Conservation (phyloP, 148 eudicot genomes). For the Drosera capensis region DNA sequence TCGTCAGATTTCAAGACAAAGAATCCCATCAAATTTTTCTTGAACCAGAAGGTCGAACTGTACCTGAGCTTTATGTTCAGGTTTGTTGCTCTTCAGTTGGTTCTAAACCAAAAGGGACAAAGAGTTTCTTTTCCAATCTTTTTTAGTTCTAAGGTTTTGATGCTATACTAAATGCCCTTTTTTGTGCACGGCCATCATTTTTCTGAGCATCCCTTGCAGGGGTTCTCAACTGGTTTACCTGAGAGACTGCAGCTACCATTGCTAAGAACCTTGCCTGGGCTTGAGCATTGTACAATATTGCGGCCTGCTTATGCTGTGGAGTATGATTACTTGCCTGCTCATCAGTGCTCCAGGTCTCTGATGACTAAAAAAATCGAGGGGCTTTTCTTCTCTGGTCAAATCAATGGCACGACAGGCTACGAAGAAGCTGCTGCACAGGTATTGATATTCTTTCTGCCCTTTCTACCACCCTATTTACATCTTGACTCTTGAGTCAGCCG, state of each 20-base stretch:
- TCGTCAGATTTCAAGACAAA: constrained; percentile 92
- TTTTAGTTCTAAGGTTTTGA: too few relatives aligned
- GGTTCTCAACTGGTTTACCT: constrained; percentile 97
- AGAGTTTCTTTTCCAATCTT: neutral
- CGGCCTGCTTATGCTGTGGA: constrained; percentile 99
- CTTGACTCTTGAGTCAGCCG: too few relatives aligned
- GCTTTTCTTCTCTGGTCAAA: constrained; percentile 98
- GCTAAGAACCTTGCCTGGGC: constrained; percentile 85
- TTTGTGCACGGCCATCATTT: neutral
- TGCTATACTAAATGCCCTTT: too few relatives aligned
- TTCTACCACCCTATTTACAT: neutral
- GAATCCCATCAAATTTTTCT: constrained; percentile 99
- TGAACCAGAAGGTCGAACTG: constrained; percentile 93
- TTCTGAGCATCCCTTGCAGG: constrained; percentile 26
- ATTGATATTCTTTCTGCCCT: neutral
- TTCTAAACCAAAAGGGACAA: neutral
- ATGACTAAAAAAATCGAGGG: constrained; percentile 97
- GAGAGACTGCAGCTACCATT: constrained; percentile 91
- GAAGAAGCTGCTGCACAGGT: constrained; percentile 99
- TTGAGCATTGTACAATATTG: constrained; percentile 90
- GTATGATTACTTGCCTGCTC: constrained; percentile 90
- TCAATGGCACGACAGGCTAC: constrained; percentile 97
- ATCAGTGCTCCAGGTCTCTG: constrained; percentile 93
- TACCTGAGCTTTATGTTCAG: constrained; percentile 99
- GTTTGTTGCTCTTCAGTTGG: constrained; percentile 16